A percentile compares a stretch with the other conserved stretches of the same genome.
Conservation (phyloP, 1,284 basidiomycete species). For the Microbotryomycetes sp. region DNA sequence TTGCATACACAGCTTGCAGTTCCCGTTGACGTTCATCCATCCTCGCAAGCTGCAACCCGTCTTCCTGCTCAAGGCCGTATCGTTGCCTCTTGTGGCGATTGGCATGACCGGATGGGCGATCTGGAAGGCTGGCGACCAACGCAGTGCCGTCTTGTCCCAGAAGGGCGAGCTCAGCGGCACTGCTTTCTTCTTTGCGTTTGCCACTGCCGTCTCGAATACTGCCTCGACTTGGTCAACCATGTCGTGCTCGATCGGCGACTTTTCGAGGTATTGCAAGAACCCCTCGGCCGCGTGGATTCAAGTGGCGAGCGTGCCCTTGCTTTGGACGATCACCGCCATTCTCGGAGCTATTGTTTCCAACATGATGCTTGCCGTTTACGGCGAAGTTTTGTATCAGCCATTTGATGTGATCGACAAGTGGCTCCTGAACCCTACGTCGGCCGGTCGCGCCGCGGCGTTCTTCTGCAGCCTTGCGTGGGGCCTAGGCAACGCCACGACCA, state of each 20-base stretch:
- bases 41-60: constrained; percentile 52
- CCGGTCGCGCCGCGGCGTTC: constrained; percentile 69
- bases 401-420: constrained; percentile 39
- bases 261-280: constrained; percentile 20
- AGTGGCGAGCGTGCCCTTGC: constrained; percentile 58
- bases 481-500: constrained; percentile 20
- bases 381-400: constrained; percentile 43
- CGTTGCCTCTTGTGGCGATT: constrained; percentile 60
- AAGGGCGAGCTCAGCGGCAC: constrained; percentile 29
- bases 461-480: constrained; percentile 57
- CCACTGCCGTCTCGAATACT: neutral
- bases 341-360: constrained; percentile 54
- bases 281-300: constrained; percentile 50
- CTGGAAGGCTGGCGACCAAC: constrained; percentile 50
- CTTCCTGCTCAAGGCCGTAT: constrained; percentile 57
- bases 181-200: neutral
- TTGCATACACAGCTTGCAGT: constrained; percentile 32
- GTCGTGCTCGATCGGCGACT: constrained; percentile 36
- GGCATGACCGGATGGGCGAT: constrained; percentile 68
- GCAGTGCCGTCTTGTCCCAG: constrained; percentile 49
- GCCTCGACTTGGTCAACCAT: constrained; percentile 48
- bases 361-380: constrained; percentile 46
- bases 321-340: constrained; percentile 55
- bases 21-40: constrained; percentile 63
- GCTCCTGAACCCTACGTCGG: constrained; percentile 46